Evolutionary conservation across 805 yeast species (phyloP).

Genomic region (Monosporozyma siamensis): DNA sequence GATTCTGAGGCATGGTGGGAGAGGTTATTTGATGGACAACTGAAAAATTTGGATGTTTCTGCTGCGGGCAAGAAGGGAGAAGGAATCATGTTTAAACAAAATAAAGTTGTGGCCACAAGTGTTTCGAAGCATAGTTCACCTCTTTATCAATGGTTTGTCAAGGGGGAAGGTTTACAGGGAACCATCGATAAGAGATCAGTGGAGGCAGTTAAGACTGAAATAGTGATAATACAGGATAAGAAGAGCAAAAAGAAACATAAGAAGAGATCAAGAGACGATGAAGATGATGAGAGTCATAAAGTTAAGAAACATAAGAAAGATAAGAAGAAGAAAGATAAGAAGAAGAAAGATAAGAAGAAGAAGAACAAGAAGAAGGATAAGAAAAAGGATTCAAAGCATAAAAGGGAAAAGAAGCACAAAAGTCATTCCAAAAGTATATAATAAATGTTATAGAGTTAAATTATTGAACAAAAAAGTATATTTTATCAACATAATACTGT

Average conservation of each 20-base stretch:
- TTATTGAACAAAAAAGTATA: too few relatives aligned
- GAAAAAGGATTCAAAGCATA: constrained; percentile 9
- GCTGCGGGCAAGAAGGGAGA: constrained; percentile 19
- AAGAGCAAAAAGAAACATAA: constrained; percentile 10
- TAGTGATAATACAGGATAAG: constrained; percentile 4
- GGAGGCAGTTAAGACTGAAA: constrained; percentile 6
- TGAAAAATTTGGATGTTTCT: constrained; percentile 61
- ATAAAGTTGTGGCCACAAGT: constrained; percentile 37
- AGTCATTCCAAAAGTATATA: background rate
- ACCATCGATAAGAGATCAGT: constrained; percentile 40
- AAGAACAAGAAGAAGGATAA: constrained; percentile 25
- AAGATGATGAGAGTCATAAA: constrained; percentile 10
- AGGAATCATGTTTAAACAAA: constrained; percentile 46
- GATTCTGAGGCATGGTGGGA: constrained; percentile 97
- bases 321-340: constrained; percentile 8
- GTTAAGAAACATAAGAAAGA: constrained; percentile 24
- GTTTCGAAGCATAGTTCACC: constrained; percentile 54
- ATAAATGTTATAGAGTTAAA: background rate
- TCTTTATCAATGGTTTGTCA: constrained; percentile 74
- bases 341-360: too few relatives aligned
- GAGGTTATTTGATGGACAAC: constrained; percentile 83
- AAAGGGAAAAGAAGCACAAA: constrained; percentile 2
- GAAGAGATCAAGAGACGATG: constrained; percentile 17
- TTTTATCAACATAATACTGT: too few relatives aligned
- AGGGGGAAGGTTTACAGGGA: constrained; percentile 78